Conservation (phyloP, 83 land plant species). For the Diphasiastrum complanatum region DNA sequence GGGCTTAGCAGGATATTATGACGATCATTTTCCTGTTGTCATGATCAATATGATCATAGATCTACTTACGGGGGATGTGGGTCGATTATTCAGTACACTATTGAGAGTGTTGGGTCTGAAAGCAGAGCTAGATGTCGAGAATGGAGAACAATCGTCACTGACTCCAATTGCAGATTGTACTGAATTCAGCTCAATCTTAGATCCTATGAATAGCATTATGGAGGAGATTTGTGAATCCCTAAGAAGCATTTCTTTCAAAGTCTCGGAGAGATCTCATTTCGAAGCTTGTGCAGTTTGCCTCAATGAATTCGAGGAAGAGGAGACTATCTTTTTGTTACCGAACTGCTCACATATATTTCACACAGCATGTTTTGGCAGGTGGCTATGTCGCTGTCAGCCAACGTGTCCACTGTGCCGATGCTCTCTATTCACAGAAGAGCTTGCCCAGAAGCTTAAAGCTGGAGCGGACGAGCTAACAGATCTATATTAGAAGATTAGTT, state of each 20-base stretch:
- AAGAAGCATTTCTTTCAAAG: neutral
- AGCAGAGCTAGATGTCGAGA: too few relatives aligned
- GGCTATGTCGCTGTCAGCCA: slow-evolving; percentile 9
- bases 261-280: neutral
- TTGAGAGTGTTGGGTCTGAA: neutral
- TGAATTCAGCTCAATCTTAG: too few relatives aligned
- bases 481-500: too few relatives aligned
- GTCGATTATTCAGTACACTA: neutral
- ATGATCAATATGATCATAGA: slow-evolving; percentile 9
- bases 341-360: slow-evolving; percentile 10
- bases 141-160: too few relatives aligned
- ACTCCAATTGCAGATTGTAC: too few relatives aligned
- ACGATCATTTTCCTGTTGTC: neutral
- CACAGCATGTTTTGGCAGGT: slow-evolving; percentile 1
- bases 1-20: too few relatives aligned
- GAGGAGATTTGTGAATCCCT: slow-evolving; percentile 10
- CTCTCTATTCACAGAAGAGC: neutral
- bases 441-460: neutral
- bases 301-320: slow-evolving; percentile 4
- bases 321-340: neutral
- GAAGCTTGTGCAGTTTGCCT: slow-evolving; percentile 7
- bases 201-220: neutral
- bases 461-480: too few relatives aligned
- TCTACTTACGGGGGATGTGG: neutral
- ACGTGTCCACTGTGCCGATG: slow-evolving; percentile 7